Percentiles rank a stretch among this genome's conserved stretches.
These are phyloP conservation scores for Suhomyces pyralidae DNA, from an alignment of 805 yeast species.

Conservation along the genomic window DNA sequence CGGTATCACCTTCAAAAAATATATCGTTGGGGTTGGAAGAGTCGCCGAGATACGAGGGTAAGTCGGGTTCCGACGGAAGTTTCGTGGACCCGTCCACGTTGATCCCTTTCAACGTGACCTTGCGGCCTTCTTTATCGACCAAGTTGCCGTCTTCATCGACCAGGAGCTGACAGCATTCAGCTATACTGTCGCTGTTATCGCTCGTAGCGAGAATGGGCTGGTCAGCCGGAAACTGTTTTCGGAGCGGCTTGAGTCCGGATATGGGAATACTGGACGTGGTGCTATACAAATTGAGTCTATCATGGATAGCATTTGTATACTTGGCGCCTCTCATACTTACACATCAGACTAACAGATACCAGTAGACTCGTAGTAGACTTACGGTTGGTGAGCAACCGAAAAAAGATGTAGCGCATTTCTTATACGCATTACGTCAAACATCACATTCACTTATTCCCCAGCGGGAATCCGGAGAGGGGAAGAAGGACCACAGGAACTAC, in stretches of 20 bases:
- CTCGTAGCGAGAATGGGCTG: conserved; percentile 12
- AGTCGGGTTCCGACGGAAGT: conserved; percentile 57
- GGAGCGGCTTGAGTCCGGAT: conserved; percentile 27
- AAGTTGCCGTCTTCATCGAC: conserved; percentile 56
- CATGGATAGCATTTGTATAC: conserved; percentile 31
- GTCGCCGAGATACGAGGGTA: conserved; percentile 41
- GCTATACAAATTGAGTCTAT: conserved; percentile 30
- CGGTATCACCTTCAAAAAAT: conserved; percentile 68
- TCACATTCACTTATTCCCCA: not conserved
- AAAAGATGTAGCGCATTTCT: not conserved
- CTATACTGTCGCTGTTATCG: conserved; percentile 5
- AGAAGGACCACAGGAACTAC: not conserved
- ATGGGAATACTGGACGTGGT: conserved; percentile 23
- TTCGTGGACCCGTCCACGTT: conserved; percentile 77
- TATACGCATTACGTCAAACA: not conserved
- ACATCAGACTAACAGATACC: not conserved
- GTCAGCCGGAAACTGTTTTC: conserved; percentile 18
- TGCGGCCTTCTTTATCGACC: conserved; percentile 55
- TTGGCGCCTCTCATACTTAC: conserved; percentile 16
- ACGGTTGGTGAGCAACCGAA: not conserved
- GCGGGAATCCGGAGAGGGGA: not conserved
- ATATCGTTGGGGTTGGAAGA: conserved; percentile 35
- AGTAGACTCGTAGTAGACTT: too few species aligned
- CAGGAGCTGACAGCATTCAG: conserved; percentile 21
- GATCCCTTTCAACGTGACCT: conserved; percentile 70